Conservation (phyloP, 768 basidiomycete species). For the Phanerochaete carnosa region DNA sequence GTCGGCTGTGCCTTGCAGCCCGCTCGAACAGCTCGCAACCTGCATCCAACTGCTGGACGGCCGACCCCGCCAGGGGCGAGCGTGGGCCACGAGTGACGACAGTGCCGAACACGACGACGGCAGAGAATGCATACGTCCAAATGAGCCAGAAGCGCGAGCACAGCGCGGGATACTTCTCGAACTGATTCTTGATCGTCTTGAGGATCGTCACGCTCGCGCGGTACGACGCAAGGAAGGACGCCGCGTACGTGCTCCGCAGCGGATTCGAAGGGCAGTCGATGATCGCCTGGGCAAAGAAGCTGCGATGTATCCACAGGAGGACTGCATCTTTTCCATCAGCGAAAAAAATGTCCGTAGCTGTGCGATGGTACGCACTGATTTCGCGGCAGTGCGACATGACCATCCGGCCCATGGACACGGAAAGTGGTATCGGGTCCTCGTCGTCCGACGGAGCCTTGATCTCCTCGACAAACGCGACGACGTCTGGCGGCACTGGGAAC, state of each 20-base stretch:
- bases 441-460: conserved; percentile 17
- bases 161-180: conserved; percentile 52
- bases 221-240: conserved; percentile 69
- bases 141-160: conserved; percentile 61
- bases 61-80: conserved; percentile 62
- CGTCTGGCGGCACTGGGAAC: conserved; percentile 49
- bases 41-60: conserved; percentile 67
- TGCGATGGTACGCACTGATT: conserved; percentile 43
- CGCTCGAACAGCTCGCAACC: conserved; percentile 65
- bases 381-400: conserved; percentile 41
- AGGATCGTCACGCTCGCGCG: conserved; percentile 66
- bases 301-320: conserved; percentile 63
- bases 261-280: conserved; percentile 66
- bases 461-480: conserved; percentile 33
- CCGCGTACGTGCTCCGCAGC: conserved; percentile 65
- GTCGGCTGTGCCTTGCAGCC: conserved; percentile 53
- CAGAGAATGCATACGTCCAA: conserved; percentile 55
- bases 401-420: conserved; percentile 37
- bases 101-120: conserved; percentile 67
- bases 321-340: conserved; percentile 42
- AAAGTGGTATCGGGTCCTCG: conserved; percentile 17
- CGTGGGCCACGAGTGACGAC: conserved; percentile 73
- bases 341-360: conserved; percentile 2
- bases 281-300: conserved; percentile 71
- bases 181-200: conserved; percentile 44